Base-by-base conservation (phyloP, 768 basidiomycete genomes). In the Lentinula sp. region DNA sequence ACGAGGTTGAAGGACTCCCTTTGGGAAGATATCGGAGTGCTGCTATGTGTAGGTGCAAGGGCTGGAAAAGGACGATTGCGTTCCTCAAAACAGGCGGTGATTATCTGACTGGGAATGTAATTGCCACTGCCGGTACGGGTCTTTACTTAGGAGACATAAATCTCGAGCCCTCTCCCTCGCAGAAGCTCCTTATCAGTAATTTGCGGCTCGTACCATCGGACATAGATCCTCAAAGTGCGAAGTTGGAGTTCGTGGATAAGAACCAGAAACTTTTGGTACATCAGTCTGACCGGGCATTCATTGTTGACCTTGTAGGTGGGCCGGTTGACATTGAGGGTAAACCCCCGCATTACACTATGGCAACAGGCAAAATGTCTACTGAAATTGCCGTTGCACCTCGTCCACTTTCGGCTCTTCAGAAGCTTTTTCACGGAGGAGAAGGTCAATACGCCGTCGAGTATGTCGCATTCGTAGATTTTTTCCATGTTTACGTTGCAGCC, bases 381-480 rank as follows among this genome's bases (percentile, higher is more conserved):
- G 87, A 89, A 64, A 61, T 90, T 0, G 80, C 73, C 3, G 76
- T 84, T 42, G 76, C 81, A 1, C 72, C 76, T 11, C 60, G 46
- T 23, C 51, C 62, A 4, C 48, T 43, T 21, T 62, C 15, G 1
- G 21, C 42, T 13, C n/a, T 55, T 11, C n/a, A 61, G 3, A 56
- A 35, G 52, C 8, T 28, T 62, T 28, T 34, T 23, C 6, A 34
- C 40, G 18, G 40, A 48, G 23, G 54, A 32, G 59, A 59, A 6
- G 68, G 67, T 4, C 62, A 62, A 2, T 68, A 69, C 54, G 55
- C 51, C 1, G 74, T 74, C 6, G 69, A 71, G 4, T 72, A 76
- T 42, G 76, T 84, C 13, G 89, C 87, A 0, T 87, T 91, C 63
- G 81, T 88, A 11, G 88, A 90, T 64, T 83, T 85, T 67, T 83